Evolutionary conservation across 2,329 filamentous ascomycete species (phyloP).

Genomic region (Phialemonium atrogriseum): DNA sequence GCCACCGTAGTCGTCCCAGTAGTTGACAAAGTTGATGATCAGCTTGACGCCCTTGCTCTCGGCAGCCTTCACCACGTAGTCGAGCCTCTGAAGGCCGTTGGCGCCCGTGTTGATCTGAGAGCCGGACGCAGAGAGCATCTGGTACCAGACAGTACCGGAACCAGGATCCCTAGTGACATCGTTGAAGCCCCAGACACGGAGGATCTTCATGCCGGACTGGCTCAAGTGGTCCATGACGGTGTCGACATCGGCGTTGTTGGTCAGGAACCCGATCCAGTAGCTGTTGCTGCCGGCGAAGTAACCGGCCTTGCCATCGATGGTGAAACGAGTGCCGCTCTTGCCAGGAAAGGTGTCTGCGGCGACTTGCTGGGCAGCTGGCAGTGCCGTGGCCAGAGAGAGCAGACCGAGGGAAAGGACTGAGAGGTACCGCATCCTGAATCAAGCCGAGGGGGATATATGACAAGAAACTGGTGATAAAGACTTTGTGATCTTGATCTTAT

Average conservation of each 20-base stretch:
- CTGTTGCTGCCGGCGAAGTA: slow-evolving; percentile 47
- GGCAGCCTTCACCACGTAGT: slow-evolving; percentile 53
- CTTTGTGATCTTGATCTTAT: not conserved
- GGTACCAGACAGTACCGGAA: slow-evolving; percentile 38
- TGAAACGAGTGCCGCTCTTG: slow-evolving; percentile 20
- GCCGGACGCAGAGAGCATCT: slow-evolving; percentile 39
- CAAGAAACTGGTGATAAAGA: slow-evolving; percentile 1
- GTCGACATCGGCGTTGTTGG: slow-evolving; percentile 46
- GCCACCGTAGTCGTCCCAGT: slow-evolving; percentile 61
- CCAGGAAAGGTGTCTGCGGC: slow-evolving; percentile 8
- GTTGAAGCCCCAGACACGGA: slow-evolving; percentile 57
- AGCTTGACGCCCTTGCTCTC: slow-evolving; percentile 53
- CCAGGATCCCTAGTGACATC: slow-evolving; percentile 37
- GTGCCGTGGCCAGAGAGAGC: slow-evolving; percentile 10
- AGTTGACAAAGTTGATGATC: slow-evolving; percentile 60
- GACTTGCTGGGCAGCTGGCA: slow-evolving; percentile 3
- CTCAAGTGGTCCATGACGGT: slow-evolving; percentile 37
- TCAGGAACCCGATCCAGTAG: slow-evolving; percentile 46
- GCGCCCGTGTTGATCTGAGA: slow-evolving; percentile 55
- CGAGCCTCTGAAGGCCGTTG: slow-evolving; percentile 55
- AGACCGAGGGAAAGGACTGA: slow-evolving; percentile 9
- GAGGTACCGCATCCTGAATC: slow-evolving; percentile 10
- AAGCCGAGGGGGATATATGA: not conserved
- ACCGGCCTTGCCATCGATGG: slow-evolving; percentile 32
- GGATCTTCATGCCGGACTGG: slow-evolving; percentile 44